These are phyloP conservation scores for Chondrostereum purpureum DNA, from an alignment of 1,284 basidiomycete genomes.

Conservation along the genomic window DNA sequence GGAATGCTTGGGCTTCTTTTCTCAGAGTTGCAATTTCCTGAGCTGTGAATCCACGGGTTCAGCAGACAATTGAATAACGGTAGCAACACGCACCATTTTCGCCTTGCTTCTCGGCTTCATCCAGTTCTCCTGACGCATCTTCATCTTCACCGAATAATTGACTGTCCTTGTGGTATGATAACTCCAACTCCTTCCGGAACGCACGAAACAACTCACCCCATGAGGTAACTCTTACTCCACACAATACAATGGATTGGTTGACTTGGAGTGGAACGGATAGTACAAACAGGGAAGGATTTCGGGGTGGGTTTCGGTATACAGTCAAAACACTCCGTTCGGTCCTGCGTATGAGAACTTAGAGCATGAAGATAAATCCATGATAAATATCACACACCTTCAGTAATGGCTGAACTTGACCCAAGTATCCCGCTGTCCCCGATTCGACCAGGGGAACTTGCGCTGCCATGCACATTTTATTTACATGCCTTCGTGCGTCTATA, in stretches of 20 bases:
- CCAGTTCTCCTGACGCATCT: conserved; percentile 70
- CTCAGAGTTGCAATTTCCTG: conserved; percentile 87
- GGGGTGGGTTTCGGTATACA: conserved; percentile 86
- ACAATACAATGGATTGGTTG: conserved; percentile 99
- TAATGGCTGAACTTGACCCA: conserved; percentile 80
- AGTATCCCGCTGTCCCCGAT: conserved; percentile 93
- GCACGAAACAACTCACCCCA: conserved; percentile 59
- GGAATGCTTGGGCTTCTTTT: conserved; percentile 87
- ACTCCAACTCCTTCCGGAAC: neutral
- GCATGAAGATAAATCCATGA: conserved; percentile 2
- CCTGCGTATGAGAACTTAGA: conserved; percentile 34
- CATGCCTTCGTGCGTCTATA: conserved; percentile 82
- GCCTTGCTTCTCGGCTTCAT: conserved; percentile 81
- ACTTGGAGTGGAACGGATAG: conserved; percentile 94
- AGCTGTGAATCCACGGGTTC: conserved; percentile 37
- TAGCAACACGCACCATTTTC: conserved; percentile 65
- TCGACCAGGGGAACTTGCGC: conserved; percentile 89
- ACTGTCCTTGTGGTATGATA: conserved; percentile 33
- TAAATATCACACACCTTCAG: conserved; percentile 53
- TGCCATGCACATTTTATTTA: conserved; percentile 97
- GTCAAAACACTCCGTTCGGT: conserved; percentile 87
- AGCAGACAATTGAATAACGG: conserved; percentile 2
- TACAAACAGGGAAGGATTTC: conserved; percentile 96
- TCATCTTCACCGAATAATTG: conserved; percentile 93
- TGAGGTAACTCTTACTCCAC: conserved; percentile 98